These are phyloP conservation scores for Trypanosoma congolense DNA, from an alignment of 208 protist genomes.

Conservation along the genomic window DNA sequence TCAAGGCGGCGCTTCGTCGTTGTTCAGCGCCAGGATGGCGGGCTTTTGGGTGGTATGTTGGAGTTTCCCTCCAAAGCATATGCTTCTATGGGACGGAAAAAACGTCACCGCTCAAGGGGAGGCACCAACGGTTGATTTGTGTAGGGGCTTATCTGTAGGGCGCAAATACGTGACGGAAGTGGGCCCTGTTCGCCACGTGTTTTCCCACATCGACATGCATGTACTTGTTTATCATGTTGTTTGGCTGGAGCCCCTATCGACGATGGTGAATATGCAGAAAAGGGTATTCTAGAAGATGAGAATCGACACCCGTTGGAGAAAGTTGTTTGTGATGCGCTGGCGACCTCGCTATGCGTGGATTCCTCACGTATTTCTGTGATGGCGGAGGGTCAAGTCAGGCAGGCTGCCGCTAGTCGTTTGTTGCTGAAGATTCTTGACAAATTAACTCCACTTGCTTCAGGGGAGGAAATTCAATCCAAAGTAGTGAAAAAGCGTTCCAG, in stretches of 20 bases:
- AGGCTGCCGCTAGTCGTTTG: conserved; percentile 46
- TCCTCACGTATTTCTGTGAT: conserved; percentile 41
- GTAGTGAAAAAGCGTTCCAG: conserved; percentile 11
- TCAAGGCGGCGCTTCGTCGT: conserved; percentile 48
- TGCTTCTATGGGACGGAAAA: conserved; percentile 1
- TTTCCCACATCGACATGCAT: conserved; percentile 82
- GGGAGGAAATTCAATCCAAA: neutral
- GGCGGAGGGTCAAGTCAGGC: conserved; percentile 36
- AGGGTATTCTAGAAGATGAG: neutral
- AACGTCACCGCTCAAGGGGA: neutral
- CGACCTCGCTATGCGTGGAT: conserved; percentile 11
- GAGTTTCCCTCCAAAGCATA: conserved; percentile 65
- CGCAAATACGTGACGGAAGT: conserved; percentile 4
- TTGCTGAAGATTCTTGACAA: conserved; percentile 56
- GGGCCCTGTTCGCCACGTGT: conserved; percentile 64
- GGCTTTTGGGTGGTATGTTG: conserved; percentile 80
- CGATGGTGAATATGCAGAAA: neutral
- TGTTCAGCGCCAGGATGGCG: conserved; percentile 41
- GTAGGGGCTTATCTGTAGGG: conserved; percentile 4
- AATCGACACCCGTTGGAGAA: conserved; percentile 7
- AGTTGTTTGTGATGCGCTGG: conserved; percentile 17
- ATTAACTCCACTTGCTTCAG: neutral
- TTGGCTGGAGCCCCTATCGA: conserved; percentile 18
- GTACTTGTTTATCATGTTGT: conserved; percentile 53
- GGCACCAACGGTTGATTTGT: too few relatives aligned